Percentiles rank a stretch among this genome's conserved stretches.
Evolutionary conservation across 768 basidiomycete species (phyloP).

Genomic region (Tephrocybe sp.): DNA sequence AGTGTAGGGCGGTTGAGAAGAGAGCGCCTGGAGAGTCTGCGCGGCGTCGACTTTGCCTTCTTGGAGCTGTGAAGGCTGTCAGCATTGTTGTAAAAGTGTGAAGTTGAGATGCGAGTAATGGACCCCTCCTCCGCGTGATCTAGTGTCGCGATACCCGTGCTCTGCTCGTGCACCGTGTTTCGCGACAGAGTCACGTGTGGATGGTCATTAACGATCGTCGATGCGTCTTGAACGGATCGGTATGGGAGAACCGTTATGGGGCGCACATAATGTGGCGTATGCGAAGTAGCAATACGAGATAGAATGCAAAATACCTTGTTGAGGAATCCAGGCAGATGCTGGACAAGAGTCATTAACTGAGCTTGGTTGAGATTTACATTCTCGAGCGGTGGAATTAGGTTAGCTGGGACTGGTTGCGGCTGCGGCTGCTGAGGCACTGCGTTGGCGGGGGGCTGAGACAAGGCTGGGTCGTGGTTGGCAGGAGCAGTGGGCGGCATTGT

Average conservation of each 20-base stretch:
- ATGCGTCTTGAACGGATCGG: slow-evolving; percentile 13
- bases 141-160: slow-evolving; percentile 32
- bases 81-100: slow-evolving; percentile 1
- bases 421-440: slow-evolving; percentile 27
- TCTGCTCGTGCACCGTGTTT: slow-evolving; percentile 23
- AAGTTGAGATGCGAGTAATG: background rate
- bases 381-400: slow-evolving; percentile 25
- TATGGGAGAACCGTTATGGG: slow-evolving; percentile 2
- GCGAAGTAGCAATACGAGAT: slow-evolving; percentile 3
- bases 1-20: slow-evolving; percentile 36
- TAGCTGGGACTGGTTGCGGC: slow-evolving; percentile 24
- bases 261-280: background rate
- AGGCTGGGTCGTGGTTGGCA: slow-evolving; percentile 35
- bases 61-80: slow-evolving; percentile 33
- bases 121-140: slow-evolving; percentile 34
- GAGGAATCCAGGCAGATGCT: slow-evolving; percentile 51
- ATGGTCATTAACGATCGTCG: slow-evolving; percentile 21
- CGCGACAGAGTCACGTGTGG: slow-evolving; percentile 38
- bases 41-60: slow-evolving; percentile 63
- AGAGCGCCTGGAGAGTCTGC: slow-evolving; percentile 53
- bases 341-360: slow-evolving; percentile 60
- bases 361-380: slow-evolving; percentile 35
- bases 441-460: slow-evolving; percentile 32
- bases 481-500: slow-evolving; percentile 37
- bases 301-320: slow-evolving; percentile 45